These are phyloP conservation scores for Amoeboaphelidium occidentale DNA, from an alignment of 371 early-diverging fungal species.

Conservation along the genomic window DNA sequence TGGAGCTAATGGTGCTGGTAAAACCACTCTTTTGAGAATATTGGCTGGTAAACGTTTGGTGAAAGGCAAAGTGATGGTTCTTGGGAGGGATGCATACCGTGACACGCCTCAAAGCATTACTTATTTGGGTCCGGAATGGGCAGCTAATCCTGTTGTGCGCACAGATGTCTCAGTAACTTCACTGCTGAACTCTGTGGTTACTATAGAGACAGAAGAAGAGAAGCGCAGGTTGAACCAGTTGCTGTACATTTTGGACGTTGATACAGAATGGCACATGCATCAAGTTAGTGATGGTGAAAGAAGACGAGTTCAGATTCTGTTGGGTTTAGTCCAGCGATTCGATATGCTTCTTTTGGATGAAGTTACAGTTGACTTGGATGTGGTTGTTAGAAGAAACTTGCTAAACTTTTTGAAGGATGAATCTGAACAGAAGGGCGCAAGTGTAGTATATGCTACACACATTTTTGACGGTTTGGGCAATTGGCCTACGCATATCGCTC, in stretches of 20 bases:
- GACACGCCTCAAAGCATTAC: conserved; percentile 39
- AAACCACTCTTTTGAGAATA: conserved; percentile 33
- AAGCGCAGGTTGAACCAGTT: conserved; percentile 30
- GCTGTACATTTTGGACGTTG: conserved; percentile 36
- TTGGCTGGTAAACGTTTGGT: conserved; percentile 41
- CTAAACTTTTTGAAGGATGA: conserved; percentile 31
- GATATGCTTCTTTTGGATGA: conserved; percentile 44
- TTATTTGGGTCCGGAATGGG: conserved; percentile 63
- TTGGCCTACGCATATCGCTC: conserved; percentile 50
- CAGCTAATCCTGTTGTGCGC: conserved; percentile 17
- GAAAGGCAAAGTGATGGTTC: conserved; percentile 20
- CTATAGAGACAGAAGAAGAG: conserved; percentile 34
- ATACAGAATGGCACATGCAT: conserved; percentile 44
- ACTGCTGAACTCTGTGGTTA: conserved; percentile 32
- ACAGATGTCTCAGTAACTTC: conserved; percentile 36
- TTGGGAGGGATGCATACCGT: conserved; percentile 34
- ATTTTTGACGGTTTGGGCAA: conserved; percentile 23
- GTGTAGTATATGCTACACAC: conserved; percentile 23
- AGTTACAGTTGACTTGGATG: conserved; percentile 59
- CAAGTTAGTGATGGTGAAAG: conserved; percentile 21
- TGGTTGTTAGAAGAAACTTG: conserved; percentile 38
- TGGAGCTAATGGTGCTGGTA: conserved; percentile 27
- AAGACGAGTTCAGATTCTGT: conserved; percentile 40
- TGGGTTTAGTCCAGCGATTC: conserved; percentile 48
- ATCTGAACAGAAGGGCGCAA: conserved; percentile 30